phyloP scores from a whole-genome alignment of 805 yeast genomes.

The Zygosaccharomyces siamensis region DNA sequence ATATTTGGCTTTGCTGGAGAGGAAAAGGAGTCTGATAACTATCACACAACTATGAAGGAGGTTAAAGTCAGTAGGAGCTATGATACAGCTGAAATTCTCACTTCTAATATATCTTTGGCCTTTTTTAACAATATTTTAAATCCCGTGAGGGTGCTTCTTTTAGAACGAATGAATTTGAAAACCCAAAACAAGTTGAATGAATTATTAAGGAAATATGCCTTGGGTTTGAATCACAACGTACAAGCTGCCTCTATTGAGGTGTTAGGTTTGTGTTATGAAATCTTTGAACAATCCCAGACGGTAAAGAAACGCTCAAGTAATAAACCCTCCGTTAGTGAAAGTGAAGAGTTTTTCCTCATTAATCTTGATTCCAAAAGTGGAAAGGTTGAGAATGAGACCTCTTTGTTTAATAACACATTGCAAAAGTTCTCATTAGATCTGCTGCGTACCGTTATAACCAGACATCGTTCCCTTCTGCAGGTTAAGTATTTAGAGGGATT shows the following conservation, averaged over 20 bases:
- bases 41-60: slow-evolving; percentile 79
- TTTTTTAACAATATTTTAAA: slow-evolving; percentile 53
- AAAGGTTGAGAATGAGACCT: slow-evolving; percentile 50
- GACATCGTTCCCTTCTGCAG: slow-evolving; percentile 55
- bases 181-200: slow-evolving; percentile 75
- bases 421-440: slow-evolving; percentile 76
- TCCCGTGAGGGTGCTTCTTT: slow-evolving; percentile 63
- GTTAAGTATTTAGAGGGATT: slow-evolving; percentile 64
- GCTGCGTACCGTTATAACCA: slow-evolving; percentile 62
- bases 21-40: slow-evolving; percentile 93
- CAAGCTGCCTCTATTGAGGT: slow-evolving; percentile 55
- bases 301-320: background rate
- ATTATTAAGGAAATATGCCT: slow-evolving; percentile 64
- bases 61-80: slow-evolving; percentile 83
- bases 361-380: slow-evolving; percentile 56
- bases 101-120: slow-evolving; percentile 56
- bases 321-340: slow-evolving; percentile 32
- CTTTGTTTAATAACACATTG: slow-evolving; percentile 54
- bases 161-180: slow-evolving; percentile 60
- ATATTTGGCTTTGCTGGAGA: slow-evolving; percentile 86
- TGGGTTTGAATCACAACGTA: slow-evolving; percentile 72
- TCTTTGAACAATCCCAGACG: slow-evolving; percentile 50
- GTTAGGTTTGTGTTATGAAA: slow-evolving; percentile 66
- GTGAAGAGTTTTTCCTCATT: slow-evolving; percentile 69
- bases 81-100: slow-evolving; percentile 77